Percentiles rank a stretch among this genome's conserved stretches.
Conservation (phyloP, 1,284 basidiomycete genomes). For the Puccinia polysora region DNA sequence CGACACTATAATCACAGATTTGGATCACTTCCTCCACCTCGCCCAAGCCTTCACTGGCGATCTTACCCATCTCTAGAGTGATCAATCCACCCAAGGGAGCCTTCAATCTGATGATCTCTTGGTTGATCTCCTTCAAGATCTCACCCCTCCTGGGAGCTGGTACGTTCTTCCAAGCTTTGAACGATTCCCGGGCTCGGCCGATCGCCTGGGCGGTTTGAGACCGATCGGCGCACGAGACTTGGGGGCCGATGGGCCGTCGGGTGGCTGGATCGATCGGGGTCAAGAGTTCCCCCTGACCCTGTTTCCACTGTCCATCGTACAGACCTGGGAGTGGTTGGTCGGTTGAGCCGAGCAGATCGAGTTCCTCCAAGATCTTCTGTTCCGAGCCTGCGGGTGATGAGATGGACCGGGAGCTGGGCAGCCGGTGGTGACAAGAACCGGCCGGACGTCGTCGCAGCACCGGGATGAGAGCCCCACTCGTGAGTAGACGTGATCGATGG, state of each 20-base stretch:
- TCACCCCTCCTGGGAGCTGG: conserved; percentile 84
- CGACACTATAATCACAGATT: conserved; percentile 73
- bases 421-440: no score
- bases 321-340: conserved; percentile 45
- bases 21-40: conserved; percentile 94
- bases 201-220: conserved; percentile 65
- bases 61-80: conserved; percentile 80
- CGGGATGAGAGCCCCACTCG: no score
- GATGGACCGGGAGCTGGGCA: no score
- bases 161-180: conserved; percentile 65
- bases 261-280: conserved; percentile 49
- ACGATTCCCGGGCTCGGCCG: conserved; percentile 66
- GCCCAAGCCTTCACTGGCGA: conserved; percentile 80
- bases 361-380: conserved; percentile 36
- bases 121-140: conserved; percentile 77
- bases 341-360: conserved; percentile 11
- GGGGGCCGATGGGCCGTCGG: conserved; percentile 47
- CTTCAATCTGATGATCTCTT: conserved; percentile 72
- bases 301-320: conserved; percentile 48
- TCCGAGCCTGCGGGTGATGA: no score
- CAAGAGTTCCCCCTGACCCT: conserved; percentile 43
- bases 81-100: conserved; percentile 71
- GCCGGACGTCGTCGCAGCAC: no score
- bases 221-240: conserved; percentile 60
- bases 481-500: no score